These are phyloP conservation scores for Uronychia setigera DNA, from an alignment of 73 alveolate genomes.

Conservation along the genomic window DNA sequence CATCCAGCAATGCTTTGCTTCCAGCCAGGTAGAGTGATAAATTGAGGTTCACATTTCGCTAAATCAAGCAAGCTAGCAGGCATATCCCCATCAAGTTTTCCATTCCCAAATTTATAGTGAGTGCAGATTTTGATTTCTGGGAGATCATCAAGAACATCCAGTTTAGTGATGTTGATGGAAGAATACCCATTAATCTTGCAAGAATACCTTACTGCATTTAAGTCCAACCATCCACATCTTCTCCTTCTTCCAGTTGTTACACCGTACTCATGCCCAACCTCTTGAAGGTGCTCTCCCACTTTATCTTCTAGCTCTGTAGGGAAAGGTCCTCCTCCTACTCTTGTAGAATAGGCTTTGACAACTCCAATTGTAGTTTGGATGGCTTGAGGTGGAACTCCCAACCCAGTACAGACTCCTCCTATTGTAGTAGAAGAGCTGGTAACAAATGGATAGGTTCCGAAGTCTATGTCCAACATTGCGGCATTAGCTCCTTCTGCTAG, in stretches of 20 bases:
- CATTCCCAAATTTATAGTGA: constrained; percentile 68
- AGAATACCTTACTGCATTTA: constrained; percentile 82
- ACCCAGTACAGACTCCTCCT: constrained; percentile 96
- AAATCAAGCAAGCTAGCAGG: constrained; percentile 84
- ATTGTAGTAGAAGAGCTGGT: constrained; percentile 95
- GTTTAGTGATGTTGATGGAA: constrained; percentile 90
- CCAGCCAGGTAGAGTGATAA: constrained; percentile 86
- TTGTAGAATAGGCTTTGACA: constrained; percentile 96
- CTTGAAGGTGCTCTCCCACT: constrained; percentile 71
- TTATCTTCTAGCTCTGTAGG: constrained; percentile 92
- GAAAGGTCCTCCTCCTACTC: constrained; percentile 99
- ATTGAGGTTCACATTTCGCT: constrained; percentile 76
- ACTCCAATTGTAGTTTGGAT: constrained; percentile 94
- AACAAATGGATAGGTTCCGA: constrained; percentile 98
- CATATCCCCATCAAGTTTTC: constrained; percentile 67
- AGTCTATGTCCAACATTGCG: constrained; percentile 93
- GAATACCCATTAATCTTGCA: constrained; percentile 79
- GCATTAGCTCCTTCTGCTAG: constrained; percentile 98
- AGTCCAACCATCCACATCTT: constrained; percentile 98
- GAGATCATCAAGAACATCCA: constrained; percentile 92
- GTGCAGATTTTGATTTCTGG: constrained; percentile 76
- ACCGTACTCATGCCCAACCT: constrained; percentile 96
- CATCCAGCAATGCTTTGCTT: constrained; percentile 81
- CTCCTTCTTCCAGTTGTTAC: constrained; percentile 98
- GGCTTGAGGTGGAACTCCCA: constrained; percentile 95